phyloP scores from a whole-genome alignment of 1,284 basidiomycete species.

The Apiotrichum gracile region DNA sequence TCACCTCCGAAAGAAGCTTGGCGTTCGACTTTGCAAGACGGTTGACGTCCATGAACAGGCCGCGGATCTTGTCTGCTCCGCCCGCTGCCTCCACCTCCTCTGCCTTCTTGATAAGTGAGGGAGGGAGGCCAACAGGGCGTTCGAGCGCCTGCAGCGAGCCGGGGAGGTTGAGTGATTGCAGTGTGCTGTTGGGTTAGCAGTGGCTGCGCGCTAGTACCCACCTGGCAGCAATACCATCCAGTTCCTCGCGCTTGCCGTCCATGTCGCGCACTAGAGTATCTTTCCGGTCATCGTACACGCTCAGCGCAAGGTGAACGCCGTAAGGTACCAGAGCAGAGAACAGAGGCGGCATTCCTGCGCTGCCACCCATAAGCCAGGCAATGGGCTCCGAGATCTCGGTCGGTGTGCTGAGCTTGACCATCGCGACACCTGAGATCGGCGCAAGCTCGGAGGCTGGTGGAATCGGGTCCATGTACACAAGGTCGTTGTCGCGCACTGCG shows the following conservation, averaged over 20 bases:
- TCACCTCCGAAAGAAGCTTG: constrained; percentile 68
- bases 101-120: constrained; percentile 76
- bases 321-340: constrained; percentile 77
- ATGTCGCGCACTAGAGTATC: constrained; percentile 66
- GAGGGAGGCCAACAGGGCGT: constrained; percentile 77
- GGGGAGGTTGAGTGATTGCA: constrained; percentile 73
- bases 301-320: constrained; percentile 79
- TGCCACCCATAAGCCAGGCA: constrained; percentile 48
- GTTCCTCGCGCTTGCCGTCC: constrained; percentile 57
- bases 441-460: constrained; percentile 67
- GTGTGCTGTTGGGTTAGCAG: constrained; percentile 50
- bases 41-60: constrained; percentile 67
- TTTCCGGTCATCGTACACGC: constrained; percentile 82
- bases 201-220: constrained; percentile 44
- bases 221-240: constrained; percentile 63
- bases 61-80: constrained; percentile 65
- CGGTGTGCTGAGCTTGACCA: constrained; percentile 63
- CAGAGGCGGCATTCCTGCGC: constrained; percentile 55
- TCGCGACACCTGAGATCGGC: constrained; percentile 59
- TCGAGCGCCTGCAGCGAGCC: constrained; percentile 83
- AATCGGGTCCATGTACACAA: constrained; percentile 89
- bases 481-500: constrained; percentile 86
- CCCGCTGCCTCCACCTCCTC: constrained; percentile 76
- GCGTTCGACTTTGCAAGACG: constrained; percentile 61
- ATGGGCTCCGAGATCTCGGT: constrained; percentile 59